Evolutionary conservation across 2,329 filamentous ascomycete species (phyloP), one percentile per base, ranked within the genome.

Genomic region (Blastomyces parvus): DNA sequence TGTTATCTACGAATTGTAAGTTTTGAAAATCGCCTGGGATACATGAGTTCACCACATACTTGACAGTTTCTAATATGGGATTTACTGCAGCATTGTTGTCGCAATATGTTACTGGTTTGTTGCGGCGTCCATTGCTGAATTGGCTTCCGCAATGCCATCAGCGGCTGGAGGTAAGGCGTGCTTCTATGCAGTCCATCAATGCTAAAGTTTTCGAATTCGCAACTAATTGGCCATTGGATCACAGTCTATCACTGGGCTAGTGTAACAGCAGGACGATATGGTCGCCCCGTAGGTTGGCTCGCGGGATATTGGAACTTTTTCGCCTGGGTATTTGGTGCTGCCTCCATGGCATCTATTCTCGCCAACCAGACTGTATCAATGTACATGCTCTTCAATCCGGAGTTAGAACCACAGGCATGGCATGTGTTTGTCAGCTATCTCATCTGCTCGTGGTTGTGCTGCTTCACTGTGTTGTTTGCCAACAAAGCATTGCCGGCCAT

Each of bases 121-220:
- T 30, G 83, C 82, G 0, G 82, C 83, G 4, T 84, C 80, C 14
- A 80, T 86, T 63, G 84, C 84, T 55, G 84, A 87, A 72, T 75
- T 87, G 36, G 82, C 83, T 14, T 84, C 82, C 61, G 81, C 83
- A 22, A 84, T 86, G 65, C 84, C 84, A n/a, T 85, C 83, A 0
- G 80, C 82, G 7, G 82, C 80, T 62, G 84, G 83, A 67, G 77
- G 74, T 74, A 73, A 61, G 73, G 69, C 36, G 40, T 50, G 17
- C 59, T 59, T 25, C 50, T 9, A 50, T 3, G 8, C 8, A 42
- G 66, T 52, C 7, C 14, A 56, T 56, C 58, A 53, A 60, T 19
- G 52, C 9, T 7, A 30, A 57, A 57, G 1, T 14, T 40, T n/a
- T 40, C 19, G 33, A 22, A 42, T 17, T 56, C 33, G 13, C 22